Evolutionary conservation across 164 flowering plant genomes (phyloP).

Genomic region (Tetrastigma voinierianum): DNA sequence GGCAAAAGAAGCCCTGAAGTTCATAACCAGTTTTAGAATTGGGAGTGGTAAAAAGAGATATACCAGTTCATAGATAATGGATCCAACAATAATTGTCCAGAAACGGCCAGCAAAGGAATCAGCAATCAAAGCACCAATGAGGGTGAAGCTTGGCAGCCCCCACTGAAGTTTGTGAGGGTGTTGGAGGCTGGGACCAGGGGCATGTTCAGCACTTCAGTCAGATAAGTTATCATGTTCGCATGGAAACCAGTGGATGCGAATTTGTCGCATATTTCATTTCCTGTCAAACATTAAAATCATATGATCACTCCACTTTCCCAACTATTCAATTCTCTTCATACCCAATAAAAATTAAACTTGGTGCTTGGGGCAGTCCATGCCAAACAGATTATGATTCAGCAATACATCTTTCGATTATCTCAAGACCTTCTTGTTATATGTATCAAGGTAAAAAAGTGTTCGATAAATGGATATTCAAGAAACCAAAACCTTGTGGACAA

Average conservation of each 20-base stretch:
- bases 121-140: constrained; percentile 61
- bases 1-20: too few relatives aligned
- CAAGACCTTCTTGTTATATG: too few relatives aligned
- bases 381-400: too few relatives aligned
- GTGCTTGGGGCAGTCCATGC: too few relatives aligned
- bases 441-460: too few relatives aligned
- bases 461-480: too few relatives aligned
- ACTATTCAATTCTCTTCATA: background rate
- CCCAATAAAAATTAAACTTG: too few relatives aligned
- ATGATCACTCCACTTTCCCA: background rate
- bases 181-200: constrained; percentile 66
- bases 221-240: constrained; percentile 67
- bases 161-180: constrained; percentile 56
- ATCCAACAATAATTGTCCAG: constrained; percentile 53
- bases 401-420: too few relatives aligned
- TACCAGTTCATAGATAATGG: constrained; percentile 58
- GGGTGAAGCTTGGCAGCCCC: constrained; percentile 56
- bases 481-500: too few relatives aligned
- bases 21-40: too few relatives aligned
- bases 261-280: constrained; percentile 60
- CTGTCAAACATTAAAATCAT: constrained; percentile 26
- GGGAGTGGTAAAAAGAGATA: too few relatives aligned
- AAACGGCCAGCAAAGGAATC: constrained; percentile 66
- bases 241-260: constrained; percentile 57
- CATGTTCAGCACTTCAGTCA: constrained; percentile 60